Base-by-base conservation (phyloP, 176 grass and related monocot species). In the Oryza meridionalis region DNA sequence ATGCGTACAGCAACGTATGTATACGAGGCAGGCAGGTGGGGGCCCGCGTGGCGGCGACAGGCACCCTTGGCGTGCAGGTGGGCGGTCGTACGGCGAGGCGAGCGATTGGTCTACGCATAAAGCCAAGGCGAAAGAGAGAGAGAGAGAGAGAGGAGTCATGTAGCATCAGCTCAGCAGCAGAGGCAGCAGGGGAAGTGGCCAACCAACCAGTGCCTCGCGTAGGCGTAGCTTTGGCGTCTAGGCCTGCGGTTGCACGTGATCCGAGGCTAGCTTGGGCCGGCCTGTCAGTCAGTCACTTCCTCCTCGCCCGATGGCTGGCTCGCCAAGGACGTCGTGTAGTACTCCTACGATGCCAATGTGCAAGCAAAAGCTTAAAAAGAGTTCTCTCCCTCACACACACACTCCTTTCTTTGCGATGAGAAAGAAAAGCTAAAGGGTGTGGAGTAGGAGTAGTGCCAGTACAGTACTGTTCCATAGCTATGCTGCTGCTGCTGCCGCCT, bases 211-310 rank as follows among this genome's bases (percentile, higher is more conserved):
- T 53, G 15, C 15, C 10, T 40, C 38, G 38, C n/a, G 31, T 10
- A 49, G 11, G 45, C 32, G 13, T 11, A 45, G 51, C 16, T 15
- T 17, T 7, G 17, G 16, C 6, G 17, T 32, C 9, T 81, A 49
- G 58, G 43, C n/a, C 14, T 61, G 69, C 69, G 10, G 83, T 46
- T 84, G 25, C 85, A 87, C 85, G 79, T 87, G 85, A 87, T 87
- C 85, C 85, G 38, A 87, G 78, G 51, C 51, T 10, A 2, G 15
- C 51, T 10, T 11, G 15, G 51, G 79, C 78, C 65, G 26, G 37
- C 44, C 53, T 75, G 38, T 40, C 38, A 40, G 25, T 68, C 72
- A 26, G 72, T 22, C 38, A 40, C 38, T 8, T 40, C 38, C 4
- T 35, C 33, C 35, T 40, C 38, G 38, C 7, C 38, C 38, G 38